These are phyloP conservation scores for Sclerotinia trifoliorum DNA, from an alignment of 2,329 filamentous ascomycete genomes.

Conservation along the genomic window DNA sequence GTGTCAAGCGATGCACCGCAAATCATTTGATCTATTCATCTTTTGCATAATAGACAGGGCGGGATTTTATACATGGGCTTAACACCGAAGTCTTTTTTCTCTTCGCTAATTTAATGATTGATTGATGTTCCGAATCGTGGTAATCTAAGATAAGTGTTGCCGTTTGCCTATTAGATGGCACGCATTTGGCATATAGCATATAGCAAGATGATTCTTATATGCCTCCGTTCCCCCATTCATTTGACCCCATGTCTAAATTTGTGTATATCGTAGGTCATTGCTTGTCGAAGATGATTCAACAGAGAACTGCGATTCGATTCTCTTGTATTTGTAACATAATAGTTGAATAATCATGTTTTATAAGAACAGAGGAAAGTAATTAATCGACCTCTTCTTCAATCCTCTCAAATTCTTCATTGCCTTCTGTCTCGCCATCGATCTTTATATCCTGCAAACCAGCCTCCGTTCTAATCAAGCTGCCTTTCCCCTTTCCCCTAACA, in stretches of 20 bases:
- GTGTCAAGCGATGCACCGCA: background rate
- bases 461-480: slow-evolving; percentile 28
- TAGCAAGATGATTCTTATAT: background rate
- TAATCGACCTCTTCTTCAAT: slow-evolving; percentile 39
- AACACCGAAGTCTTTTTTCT: background rate
- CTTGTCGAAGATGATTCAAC: background rate
- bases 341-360: background rate
- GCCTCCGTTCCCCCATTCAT: background rate
- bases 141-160: background rate
- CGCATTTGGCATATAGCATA: background rate
- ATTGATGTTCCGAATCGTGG: background rate
- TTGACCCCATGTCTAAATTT: background rate
- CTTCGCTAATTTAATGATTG: background rate
- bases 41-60: background rate
- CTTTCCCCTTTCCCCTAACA: slow-evolving; percentile 29
- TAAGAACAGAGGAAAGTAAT: background rate
- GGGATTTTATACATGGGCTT: background rate
- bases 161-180: background rate
- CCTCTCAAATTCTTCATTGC: slow-evolving; percentile 29
- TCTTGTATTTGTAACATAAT: background rate
- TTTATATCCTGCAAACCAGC: slow-evolving; percentile 26
- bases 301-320: too few relatives aligned
- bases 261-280: background rate
- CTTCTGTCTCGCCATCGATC: slow-evolving; percentile 26
- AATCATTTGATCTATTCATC: background rate